Evolutionary conservation across 2,329 filamentous ascomycete genomes (phyloP).

Genomic region (Aspergillus fumigatus): DNA sequence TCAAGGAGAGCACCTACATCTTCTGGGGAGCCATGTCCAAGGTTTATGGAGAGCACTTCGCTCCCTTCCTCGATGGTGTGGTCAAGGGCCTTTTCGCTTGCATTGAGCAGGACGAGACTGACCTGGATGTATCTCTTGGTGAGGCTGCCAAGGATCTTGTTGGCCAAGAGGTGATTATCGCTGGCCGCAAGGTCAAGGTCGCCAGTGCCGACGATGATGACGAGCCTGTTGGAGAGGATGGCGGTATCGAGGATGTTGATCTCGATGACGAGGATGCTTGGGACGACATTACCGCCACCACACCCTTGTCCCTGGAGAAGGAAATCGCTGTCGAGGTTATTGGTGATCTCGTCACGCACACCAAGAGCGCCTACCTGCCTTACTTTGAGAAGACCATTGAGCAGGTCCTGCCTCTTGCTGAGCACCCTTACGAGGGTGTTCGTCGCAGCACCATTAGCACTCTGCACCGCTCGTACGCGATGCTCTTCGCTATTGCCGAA

Average conservation of each 20-base stretch:
- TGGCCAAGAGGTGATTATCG: constrained; percentile 70
- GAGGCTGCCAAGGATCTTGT: constrained; percentile 70
- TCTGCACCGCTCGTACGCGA: constrained; percentile 88
- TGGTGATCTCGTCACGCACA: constrained; percentile 85
- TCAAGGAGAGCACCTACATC: constrained; percentile 95
- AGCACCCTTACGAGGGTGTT: constrained; percentile 89
- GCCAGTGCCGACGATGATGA: constrained; percentile 59
- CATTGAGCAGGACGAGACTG: constrained; percentile 82
- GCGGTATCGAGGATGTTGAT: constrained; percentile 59
- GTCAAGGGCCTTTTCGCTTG: constrained; percentile 66
- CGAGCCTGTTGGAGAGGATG: constrained; percentile 47
- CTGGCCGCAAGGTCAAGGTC: constrained; percentile 81
- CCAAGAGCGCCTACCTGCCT: constrained; percentile 71
- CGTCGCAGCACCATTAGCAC: constrained; percentile 89
- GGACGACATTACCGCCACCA: constrained; percentile 78
- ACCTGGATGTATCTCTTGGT: constrained; percentile 70
- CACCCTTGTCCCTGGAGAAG: constrained; percentile 88
- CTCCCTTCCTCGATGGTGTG: constrained; percentile 44
- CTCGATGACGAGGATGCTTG: constrained; percentile 78
- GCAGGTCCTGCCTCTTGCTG: constrained; percentile 71
- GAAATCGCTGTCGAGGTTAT: constrained; percentile 95
- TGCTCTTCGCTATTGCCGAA: constrained; percentile 83
- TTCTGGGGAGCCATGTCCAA: constrained; percentile 93
- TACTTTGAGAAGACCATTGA: constrained; percentile 88
- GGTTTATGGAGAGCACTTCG: constrained; percentile 71